Conservation (phyloP, 2,329 filamentous ascomycete species). For the Phoma herbarum region DNA sequence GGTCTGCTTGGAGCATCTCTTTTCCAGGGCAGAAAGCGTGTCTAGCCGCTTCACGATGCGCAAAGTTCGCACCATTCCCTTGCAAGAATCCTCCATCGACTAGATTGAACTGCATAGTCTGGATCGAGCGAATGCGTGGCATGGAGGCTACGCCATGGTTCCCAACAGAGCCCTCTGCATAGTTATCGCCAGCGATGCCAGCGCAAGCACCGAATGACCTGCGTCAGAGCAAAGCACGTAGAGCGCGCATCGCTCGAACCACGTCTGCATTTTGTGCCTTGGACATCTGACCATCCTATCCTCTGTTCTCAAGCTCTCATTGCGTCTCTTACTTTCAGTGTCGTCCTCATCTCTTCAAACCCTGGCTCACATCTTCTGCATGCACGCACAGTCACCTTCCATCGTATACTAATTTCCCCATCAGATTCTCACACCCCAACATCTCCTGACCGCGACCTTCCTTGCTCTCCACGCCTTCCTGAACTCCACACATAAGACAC, state of each 20-base stretch:
- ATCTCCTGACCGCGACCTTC: slow-evolving; percentile 79
- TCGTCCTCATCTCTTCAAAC: background rate
- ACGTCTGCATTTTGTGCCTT: background rate
- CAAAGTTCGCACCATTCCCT: background rate
- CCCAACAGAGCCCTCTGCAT: background rate
- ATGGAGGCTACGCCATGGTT: background rate
- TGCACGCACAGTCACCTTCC: background rate
- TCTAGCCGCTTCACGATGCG: background rate
- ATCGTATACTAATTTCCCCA: background rate
- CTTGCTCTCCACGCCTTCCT: slow-evolving; percentile 75
- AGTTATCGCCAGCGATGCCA: background rate
- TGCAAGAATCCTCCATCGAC: background rate
- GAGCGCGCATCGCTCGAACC: background rate
- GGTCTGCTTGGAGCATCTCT: background rate
- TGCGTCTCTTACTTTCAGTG: background rate
- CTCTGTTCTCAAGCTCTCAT: background rate
- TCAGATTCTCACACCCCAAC: slow-evolving; percentile 74
- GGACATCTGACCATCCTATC: no score
- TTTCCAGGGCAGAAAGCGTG: background rate
- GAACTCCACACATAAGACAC: slow-evolving; percentile 69
- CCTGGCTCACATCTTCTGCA: background rate
- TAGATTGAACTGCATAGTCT: background rate
- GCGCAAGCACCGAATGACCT: background rate
- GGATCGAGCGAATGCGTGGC: background rate
- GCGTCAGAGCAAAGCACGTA: background rate